These are phyloP conservation scores for Tolypocladium tundrense DNA, from an alignment of 2,329 filamentous ascomycete species.

Conservation along the genomic window DNA sequence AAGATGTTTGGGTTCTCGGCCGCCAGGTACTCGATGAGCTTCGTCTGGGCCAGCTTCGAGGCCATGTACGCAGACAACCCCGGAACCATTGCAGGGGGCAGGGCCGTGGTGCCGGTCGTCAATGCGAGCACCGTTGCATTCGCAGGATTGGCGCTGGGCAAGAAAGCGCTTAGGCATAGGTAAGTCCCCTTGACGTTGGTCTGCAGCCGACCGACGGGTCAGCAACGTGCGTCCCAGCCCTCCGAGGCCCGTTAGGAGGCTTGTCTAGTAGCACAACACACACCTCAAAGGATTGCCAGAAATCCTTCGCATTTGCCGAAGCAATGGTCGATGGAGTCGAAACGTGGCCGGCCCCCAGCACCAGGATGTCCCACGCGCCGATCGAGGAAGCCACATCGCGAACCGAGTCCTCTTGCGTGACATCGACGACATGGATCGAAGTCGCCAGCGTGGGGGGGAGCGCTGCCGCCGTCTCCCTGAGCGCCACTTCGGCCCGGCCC, in stretches of 20 bases:
- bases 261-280: neutral
- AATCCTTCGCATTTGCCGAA: neutral
- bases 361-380: neutral
- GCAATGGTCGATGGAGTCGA: neutral
- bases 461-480: neutral
- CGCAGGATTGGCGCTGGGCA: neutral
- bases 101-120: neutral
- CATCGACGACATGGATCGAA: neutral
- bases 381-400: neutral
- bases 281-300: neutral
- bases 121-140: neutral
- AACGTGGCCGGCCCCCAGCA: neutral
- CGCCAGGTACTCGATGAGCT: neutral
- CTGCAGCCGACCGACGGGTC: neutral
- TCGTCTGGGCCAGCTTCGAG: neutral
- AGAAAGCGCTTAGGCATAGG: neutral
- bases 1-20: neutral
- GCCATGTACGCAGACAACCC: neutral
- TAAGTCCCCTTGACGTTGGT: neutral
- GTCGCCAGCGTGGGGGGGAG: neutral
- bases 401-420: neutral
- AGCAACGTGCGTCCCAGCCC: neutral
- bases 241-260: neutral
- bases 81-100: neutral
- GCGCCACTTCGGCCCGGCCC: neutral